Evolutionary conservation across 805 yeast species (phyloP).

Genomic region (Nakazawaea anatomiae): DNA sequence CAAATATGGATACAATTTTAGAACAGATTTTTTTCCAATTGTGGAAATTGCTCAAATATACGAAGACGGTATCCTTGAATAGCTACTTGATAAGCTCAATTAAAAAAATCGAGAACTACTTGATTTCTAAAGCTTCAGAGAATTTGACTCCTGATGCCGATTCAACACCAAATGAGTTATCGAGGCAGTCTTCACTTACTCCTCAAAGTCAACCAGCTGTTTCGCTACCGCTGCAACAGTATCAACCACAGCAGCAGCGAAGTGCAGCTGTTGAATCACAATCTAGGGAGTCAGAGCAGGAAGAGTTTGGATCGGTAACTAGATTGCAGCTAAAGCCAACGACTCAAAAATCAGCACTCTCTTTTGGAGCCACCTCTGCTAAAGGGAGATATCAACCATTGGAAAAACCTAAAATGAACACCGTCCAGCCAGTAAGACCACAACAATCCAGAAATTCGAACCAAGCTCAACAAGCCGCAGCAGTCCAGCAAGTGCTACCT

Average conservation of each 20-base stretch:
- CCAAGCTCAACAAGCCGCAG: background rate
- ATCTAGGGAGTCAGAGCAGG: background rate
- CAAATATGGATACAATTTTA: conserved; percentile 17
- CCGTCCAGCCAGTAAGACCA: background rate
- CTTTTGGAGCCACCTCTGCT: background rate
- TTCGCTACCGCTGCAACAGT: background rate
- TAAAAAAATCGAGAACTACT: conserved; percentile 14
- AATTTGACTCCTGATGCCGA: conserved; percentile 9
- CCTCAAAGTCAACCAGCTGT: background rate
- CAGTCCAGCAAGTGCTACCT: background rate
- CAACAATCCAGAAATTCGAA: background rate
- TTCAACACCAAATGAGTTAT: background rate
- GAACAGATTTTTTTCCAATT: conserved; percentile 26
- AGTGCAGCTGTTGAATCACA: background rate
- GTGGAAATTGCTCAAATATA: conserved; percentile 25
- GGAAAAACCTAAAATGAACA: background rate
- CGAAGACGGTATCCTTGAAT: conserved; percentile 15
- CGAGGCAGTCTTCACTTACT: background rate
- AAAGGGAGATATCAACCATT: background rate
- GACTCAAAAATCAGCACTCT: background rate
- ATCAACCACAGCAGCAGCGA: background rate
- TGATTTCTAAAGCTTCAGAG: conserved; percentile 15
- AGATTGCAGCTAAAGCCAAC: conserved; percentile 2
- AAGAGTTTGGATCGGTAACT: background rate
- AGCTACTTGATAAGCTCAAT: conserved; percentile 13